Evolutionary conservation across 371 early-diverging fungal species (phyloP).

Genomic region (Mucor circinelloides): DNA sequence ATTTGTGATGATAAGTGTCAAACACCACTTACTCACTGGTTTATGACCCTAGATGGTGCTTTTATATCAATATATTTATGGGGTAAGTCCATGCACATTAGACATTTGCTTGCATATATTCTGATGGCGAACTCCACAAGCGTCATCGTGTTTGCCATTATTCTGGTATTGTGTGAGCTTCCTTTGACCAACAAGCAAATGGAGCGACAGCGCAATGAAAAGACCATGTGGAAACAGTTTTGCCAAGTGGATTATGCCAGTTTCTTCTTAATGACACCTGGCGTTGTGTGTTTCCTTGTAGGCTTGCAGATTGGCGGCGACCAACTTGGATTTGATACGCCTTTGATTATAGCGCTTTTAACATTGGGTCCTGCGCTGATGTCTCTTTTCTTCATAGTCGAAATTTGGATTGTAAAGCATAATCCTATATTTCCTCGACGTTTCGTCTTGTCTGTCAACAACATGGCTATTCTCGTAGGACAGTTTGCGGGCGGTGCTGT

Average conservation of each 20-base stretch:
- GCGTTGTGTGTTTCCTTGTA: conserved; percentile 55
- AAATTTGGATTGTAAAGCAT: conserved; percentile 38
- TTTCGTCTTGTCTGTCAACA: conserved; percentile 35
- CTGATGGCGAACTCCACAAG: neutral
- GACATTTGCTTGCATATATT: neutral
- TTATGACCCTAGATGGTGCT: neutral
- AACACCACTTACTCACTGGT: neutral
- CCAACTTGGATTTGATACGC: neutral
- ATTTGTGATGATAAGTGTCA: neutral
- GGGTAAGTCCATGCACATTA: neutral
- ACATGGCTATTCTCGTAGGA: conserved; percentile 38
- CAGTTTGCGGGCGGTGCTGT: conserved; percentile 40
- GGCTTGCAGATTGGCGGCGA: conserved; percentile 64
- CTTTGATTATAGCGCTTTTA: neutral
- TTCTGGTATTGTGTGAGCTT: neutral
- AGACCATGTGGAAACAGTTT: conserved; percentile 8
- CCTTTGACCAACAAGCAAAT: conserved; percentile 3
- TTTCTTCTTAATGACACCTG: conserved; percentile 35
- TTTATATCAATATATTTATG: neutral
- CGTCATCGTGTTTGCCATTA: neutral
- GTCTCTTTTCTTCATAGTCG: conserved; percentile 29
- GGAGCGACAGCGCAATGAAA: conserved; percentile 6
- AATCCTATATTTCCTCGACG: conserved; percentile 60
- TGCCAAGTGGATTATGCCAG: conserved; percentile 17
- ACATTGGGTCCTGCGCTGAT: conserved; percentile 24